Base-by-base conservation (phyloP, 164 flowering plant genomes). In the Euptelea pleiosperma region DNA sequence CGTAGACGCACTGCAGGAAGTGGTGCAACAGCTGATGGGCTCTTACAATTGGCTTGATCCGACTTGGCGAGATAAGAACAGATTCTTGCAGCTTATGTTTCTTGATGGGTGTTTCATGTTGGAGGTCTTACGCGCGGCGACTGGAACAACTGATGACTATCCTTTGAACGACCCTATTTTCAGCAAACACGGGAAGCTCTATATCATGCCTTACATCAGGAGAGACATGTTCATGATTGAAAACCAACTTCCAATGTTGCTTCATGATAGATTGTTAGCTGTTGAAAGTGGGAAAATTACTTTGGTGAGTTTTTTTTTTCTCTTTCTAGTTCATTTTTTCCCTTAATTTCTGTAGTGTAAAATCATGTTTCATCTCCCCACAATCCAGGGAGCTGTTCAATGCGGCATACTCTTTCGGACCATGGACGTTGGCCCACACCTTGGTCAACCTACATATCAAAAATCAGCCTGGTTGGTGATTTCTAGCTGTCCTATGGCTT, bases 141-240 rank as follows among this genome's bases (percentile, higher is more conserved):
- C 68, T 14, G 52, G 57, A 12, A 19, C 42, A 4, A 2, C 44
- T 22, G 67, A 52, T 31, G 75, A 81, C 25, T 77, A 76, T 18
- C 70, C 76, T 37, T 24, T 28, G 10, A 67, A 69, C 43, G 86
- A 81, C 47, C 86, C 86, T 0, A 71, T 81, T 24, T 81, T 81
- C 65, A 78, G 82, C 69, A 9, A 31, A 28, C 86, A 78, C 40
- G 82, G 82, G 1, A 73, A 55, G 79, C 62, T 78, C 21, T 50
- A 81, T 36, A 55, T 61, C 28, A 56, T 78, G 66, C 86, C 81
- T 7, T 69, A 61, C 26, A 51, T 81, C 52, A 69, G 54, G 63
- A 71, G 82, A 7, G 86, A 81, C 55, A 78, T 78, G 82, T 33
- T 81, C 39, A 69, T 78, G 81, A 70, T 81, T 4, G 81, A 81